These are phyloP conservation scores for Allium sativum DNA, from an alignment of 106 monocot genomes.

Conservation along the genomic window DNA sequence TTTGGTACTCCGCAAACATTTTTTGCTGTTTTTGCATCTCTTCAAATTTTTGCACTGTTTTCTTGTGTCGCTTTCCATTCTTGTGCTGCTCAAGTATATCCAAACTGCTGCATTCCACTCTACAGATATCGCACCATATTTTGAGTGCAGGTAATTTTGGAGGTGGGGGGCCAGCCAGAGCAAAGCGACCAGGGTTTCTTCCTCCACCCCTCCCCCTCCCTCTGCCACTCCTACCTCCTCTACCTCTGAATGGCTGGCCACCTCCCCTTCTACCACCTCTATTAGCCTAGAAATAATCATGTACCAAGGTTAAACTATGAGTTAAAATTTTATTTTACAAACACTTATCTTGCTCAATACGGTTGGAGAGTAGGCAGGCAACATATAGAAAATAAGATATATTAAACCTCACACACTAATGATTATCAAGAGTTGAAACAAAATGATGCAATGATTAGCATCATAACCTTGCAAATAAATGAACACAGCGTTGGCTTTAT, in stretches of 20 bases:
- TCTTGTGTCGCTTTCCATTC: constrained; percentile 68
- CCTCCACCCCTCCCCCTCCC: constrained; percentile 15
- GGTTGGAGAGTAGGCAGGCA: too few relatives aligned
- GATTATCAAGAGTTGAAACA: too few relatives aligned
- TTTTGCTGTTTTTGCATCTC: constrained; percentile 49
- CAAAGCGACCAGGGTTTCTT: constrained; percentile 4
- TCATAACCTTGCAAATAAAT: too few relatives aligned
- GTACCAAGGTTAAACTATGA: too few relatives aligned
- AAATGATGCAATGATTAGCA: too few relatives aligned
- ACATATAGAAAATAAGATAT: too few relatives aligned
- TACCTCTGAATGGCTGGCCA: constrained; percentile 13
- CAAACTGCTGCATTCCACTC: constrained; percentile 66
- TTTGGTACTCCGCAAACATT: constrained; percentile 26
- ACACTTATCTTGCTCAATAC: too few relatives aligned
- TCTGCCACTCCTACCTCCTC: constrained; percentile 27
- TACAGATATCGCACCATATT: constrained; percentile 67
- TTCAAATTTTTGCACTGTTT: constrained; percentile 36
- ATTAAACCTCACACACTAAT: too few relatives aligned
- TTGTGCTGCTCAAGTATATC: constrained; percentile 76
- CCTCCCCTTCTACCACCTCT: constrained; percentile 4
- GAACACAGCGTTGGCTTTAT: too few relatives aligned
- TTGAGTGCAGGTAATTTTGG: background rate
- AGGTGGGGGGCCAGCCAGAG: background rate
- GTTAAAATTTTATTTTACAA: too few relatives aligned
- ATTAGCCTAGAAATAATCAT: too few relatives aligned